Evolutionary conservation across 768 basidiomycete genomes (phyloP).

Genomic region (Boletus tomentosulus): DNA sequence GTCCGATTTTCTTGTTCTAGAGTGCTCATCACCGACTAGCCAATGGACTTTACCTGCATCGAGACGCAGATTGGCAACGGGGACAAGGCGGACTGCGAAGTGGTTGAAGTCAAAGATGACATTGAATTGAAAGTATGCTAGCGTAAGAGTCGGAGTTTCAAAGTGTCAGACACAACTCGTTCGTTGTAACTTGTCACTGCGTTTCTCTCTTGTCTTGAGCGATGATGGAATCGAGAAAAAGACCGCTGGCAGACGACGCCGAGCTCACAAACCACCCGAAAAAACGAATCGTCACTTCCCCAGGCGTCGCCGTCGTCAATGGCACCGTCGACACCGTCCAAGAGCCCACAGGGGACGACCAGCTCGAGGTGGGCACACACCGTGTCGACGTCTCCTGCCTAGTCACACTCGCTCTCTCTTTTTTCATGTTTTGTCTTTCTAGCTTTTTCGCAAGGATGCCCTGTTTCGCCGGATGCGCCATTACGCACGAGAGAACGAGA

Average conservation of each 20-base stretch:
- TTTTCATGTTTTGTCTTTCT: conserved; percentile 5
- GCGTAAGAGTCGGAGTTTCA: conserved; percentile 24
- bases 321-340: conserved; percentile 27
- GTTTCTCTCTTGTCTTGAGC: conserved; percentile 15
- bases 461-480: conserved; percentile 82
- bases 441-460: conserved; percentile 87
- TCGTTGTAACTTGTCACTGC: background rate
- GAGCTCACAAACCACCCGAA: conserved; percentile 44
- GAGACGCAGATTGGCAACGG: conserved; percentile 92
- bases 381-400: conserved; percentile 18
- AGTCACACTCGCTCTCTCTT: conserved; percentile 18
- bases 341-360: conserved; percentile 50
- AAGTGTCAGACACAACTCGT: conserved; percentile 2
- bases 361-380: conserved; percentile 56
- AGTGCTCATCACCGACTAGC: conserved; percentile 36
- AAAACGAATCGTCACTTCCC: conserved; percentile 48
- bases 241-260: conserved; percentile 50
- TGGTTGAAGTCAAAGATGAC: conserved; percentile 48
- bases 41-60: conserved; percentile 81
- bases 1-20: background rate
- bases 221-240: conserved; percentile 57
- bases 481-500: conserved; percentile 71
- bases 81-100: conserved; percentile 77
- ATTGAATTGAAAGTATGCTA: conserved; percentile 22
- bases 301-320: conserved; percentile 45